Percentiles rank a stretch among this genome's conserved stretches.
phyloP scores from a whole-genome alignment of 805 yeast species.

The Ogataea trehaloabstinens region DNA sequence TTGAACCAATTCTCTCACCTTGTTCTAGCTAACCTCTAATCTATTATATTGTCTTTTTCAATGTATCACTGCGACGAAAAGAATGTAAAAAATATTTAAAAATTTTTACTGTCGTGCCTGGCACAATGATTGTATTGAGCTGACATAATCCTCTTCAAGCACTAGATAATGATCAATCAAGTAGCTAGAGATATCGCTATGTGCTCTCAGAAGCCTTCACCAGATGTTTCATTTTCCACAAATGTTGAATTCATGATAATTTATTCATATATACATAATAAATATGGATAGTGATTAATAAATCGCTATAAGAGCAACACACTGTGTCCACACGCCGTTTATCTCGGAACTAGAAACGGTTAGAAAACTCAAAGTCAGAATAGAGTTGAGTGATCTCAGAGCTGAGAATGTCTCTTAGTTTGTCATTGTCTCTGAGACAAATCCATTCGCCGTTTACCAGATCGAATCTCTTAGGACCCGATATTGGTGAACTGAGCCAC shows the following conservation, averaged over 20 bases:
- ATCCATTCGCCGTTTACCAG: constrained; percentile 73
- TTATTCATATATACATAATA: background rate
- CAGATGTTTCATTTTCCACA: no score
- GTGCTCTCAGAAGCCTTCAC: no score
- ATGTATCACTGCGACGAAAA: background rate
- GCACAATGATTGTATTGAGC: background rate
- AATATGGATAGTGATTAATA: background rate
- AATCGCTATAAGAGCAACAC: no score
- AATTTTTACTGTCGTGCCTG: constrained; percentile 19
- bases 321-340: no score
- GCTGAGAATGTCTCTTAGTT: constrained; percentile 45
- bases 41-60: background rate
- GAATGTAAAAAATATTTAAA: constrained; percentile 7
- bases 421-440: constrained; percentile 63
- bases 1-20: background rate
- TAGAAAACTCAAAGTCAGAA: constrained; percentile 23
- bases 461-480: constrained; percentile 91
- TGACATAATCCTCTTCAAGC: background rate
- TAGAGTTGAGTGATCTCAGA: constrained; percentile 43
- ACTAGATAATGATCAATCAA: no score
- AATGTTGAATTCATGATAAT: background rate
- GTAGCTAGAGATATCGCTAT: no score
- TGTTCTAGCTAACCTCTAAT: background rate
- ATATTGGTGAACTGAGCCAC: constrained; percentile 91
- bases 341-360: constrained; percentile 3